Evolutionary conservation across 176 grass and related monocot species (phyloP).

Genomic region (Carex scoparia): DNA sequence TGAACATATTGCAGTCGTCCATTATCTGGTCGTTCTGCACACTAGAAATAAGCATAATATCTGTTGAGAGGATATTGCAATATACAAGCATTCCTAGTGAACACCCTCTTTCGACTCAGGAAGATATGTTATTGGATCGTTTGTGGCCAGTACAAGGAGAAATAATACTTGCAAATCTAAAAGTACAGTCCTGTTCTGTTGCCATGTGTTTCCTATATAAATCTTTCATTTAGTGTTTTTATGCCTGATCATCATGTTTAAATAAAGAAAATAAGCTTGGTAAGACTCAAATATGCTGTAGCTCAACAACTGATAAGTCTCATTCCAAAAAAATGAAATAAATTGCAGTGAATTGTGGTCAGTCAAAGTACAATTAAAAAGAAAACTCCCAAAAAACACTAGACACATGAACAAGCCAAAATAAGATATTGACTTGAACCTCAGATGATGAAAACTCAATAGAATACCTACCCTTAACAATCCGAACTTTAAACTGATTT

Average conservation of each 20-base stretch:
- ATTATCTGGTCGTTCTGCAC: conserved; percentile 61
- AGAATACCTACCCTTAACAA: not conserved
- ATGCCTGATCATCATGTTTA: not conserved
- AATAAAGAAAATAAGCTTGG: not conserved
- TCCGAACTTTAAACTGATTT: not conserved
- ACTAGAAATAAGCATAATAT: conserved; percentile 77
- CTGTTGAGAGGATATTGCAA: conserved; percentile 82
- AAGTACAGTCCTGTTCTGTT: conserved; percentile 28
- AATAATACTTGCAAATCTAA: conserved; percentile 49
- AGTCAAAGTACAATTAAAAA: too few species aligned
- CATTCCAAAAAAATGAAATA: too few species aligned
- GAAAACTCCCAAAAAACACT: too few species aligned
- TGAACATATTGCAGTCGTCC: conserved; percentile 59
- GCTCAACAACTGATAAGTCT: not conserved
- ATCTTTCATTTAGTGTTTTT: too few species aligned
- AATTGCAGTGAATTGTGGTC: too few species aligned
- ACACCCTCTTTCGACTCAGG: conserved; percentile 28
- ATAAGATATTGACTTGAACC: not conserved
- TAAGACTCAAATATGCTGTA: too few species aligned
- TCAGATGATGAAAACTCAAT: not conserved
- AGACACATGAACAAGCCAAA: not conserved
- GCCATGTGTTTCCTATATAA: too few species aligned
- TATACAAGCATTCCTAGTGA: conserved; percentile 71
- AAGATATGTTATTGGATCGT: conserved; percentile 14
- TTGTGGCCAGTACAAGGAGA: conserved; percentile 57